phyloP scores from a whole-genome alignment of 352 stramenopile genomes.

The Globisporangium cystogenes region DNA sequence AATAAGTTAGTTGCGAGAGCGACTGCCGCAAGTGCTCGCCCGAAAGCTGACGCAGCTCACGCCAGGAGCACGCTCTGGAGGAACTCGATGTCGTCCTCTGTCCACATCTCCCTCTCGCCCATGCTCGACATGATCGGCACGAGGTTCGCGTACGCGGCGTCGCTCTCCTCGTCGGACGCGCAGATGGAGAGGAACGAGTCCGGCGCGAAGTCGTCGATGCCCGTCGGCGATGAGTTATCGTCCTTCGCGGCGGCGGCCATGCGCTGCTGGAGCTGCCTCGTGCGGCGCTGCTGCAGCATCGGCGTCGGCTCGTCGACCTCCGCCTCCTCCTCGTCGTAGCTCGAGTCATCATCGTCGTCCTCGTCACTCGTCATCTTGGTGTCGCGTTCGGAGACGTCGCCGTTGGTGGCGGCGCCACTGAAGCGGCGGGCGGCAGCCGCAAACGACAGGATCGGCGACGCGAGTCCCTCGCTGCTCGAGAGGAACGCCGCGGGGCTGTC shows the following conservation, averaged over 20 bases:
- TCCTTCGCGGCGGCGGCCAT: conserved; percentile 24
- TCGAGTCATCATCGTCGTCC: no score
- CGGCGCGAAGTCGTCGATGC: conserved; percentile 56
- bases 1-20: conserved; percentile 1
- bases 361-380: conserved; percentile 2
- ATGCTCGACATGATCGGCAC: conserved; percentile 40
- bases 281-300: conserved; percentile 3
- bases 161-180: conserved; percentile 20
- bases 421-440: conserved; percentile 9
- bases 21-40: neutral
- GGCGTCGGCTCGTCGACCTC: conserved; percentile 3
- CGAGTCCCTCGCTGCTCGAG: conserved; percentile 16
- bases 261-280: conserved; percentile 8
- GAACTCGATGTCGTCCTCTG: conserved; percentile 78
- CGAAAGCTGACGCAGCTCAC: conserved; percentile 12
- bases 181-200: conserved; percentile 47
- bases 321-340: conserved; percentile 3
- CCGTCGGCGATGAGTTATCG: conserved; percentile 39
- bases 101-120: conserved; percentile 61
- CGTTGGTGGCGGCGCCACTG: no score
- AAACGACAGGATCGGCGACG: conserved; percentile 27
- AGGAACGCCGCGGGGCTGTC: conserved; percentile 15
- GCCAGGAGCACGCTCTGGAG: conserved; percentile 65
- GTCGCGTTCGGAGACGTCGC: no score
- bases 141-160: conserved; percentile 29